Evolutionary conservation across 2,329 filamentous ascomycete genomes (phyloP), one percentile per base, ranked within the genome.

Genomic region (Fusarium circinatum): DNA sequence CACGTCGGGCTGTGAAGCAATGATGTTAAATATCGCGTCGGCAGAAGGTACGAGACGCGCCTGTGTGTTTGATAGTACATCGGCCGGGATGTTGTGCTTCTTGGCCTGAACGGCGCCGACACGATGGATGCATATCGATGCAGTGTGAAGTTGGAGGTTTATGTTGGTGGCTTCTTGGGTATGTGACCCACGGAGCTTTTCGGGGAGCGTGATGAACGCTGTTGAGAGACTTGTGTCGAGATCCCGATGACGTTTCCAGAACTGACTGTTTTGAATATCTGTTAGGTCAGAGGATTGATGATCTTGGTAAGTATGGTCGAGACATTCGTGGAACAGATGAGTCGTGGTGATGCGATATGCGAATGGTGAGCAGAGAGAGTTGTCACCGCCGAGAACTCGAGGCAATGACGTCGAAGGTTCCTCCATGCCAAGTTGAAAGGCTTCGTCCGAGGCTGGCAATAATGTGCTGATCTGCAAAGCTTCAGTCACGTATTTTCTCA

Each of bases 71-170:
- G 58, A 32, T 1, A 77, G 17, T 1, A 77, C 22, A 0, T 69
- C 61, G 0, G 28, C 20, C 1, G 67, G 47, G 14, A 71, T 63
- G 28, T 52, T 55, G 38, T 75, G 56, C 26, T 74, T 71, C 86
- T 78, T 91, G 90, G 73, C 94, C 90, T 15, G 92, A 90, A 79
- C 93, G 13, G 94, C 92, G 2, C 94, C 94, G 5, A 93, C 92
- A 80, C 95, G 93, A 77, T 98, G 94, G 12, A 98, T 86, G 80
- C 94, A 96, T 61, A 98, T 97, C 8, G 91, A 90, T 5, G 93
- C 92, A 1, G 94, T 93, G 79, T 97, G 94, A 3, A 98, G 89
- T 76, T 93, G 93, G 85, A 97, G 92, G 74, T 96, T 97, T 60
- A 92, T 86, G 76, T 95, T 94, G 1, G 96, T 88, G 15, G 93